A percentile compares a stretch with the other conserved stretches of the same genome.
These are phyloP conservation scores for Phenoliferia sp. DNA, from an alignment of 1,284 basidiomycete species.

Conservation along the genomic window DNA sequence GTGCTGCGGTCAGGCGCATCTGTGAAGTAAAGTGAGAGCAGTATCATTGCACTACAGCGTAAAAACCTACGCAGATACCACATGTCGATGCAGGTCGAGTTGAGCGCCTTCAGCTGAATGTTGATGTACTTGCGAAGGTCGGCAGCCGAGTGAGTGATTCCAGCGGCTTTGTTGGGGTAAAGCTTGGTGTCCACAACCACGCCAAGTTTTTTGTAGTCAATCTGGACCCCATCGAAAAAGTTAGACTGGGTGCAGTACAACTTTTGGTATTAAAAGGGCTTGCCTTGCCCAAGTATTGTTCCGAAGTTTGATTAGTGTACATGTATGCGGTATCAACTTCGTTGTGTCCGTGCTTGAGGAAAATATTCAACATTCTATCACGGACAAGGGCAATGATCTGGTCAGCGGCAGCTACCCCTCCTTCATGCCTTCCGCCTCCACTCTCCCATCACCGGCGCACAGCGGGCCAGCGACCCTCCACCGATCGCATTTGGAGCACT, in stretches of 20 bases:
- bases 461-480: not conserved
- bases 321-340: slow-evolving; percentile 54
- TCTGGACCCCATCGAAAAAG: not conserved
- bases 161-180: slow-evolving; percentile 36
- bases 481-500: not conserved
- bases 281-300: slow-evolving; percentile 41
- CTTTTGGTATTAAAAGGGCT: not conserved
- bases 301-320: slow-evolving; percentile 27
- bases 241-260: not conserved
- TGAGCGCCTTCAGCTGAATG: slow-evolving; percentile 41
- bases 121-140: slow-evolving; percentile 37
- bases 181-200: slow-evolving; percentile 49
- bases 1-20: slow-evolving; percentile 53
- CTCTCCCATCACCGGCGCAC: not conserved
- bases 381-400: slow-evolving; percentile 39
- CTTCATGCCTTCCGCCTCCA: not conserved
- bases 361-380: slow-evolving; percentile 53
- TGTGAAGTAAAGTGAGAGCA: not conserved
- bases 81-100: slow-evolving; percentile 47
- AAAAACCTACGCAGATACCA: slow-evolving; percentile 49
- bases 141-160: slow-evolving; percentile 35
- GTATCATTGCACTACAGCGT: not conserved
- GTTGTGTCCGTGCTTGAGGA: slow-evolving; percentile 55
- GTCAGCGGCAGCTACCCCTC: not conserved
- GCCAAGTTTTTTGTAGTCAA: slow-evolving; percentile 16